Evolutionary conservation across 768 basidiomycete species (phyloP).

Genomic region (Trametes villosa): DNA sequence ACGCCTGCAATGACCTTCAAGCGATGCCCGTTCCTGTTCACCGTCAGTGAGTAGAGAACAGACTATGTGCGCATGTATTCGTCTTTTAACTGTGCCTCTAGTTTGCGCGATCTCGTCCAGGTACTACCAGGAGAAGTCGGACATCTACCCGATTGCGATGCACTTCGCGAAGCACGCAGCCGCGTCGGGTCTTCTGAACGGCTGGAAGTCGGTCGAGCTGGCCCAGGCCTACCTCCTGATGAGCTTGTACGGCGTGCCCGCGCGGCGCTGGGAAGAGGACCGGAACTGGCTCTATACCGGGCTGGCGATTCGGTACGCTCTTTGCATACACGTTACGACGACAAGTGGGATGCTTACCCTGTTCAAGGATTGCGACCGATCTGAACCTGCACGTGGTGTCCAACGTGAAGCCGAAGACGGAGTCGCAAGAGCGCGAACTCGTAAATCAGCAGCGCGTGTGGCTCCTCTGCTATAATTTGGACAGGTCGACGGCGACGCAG

Average conservation of each 20-base stretch:
- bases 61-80: not conserved
- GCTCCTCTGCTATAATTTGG: slow-evolving; percentile 90
- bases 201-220: slow-evolving; percentile 72
- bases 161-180: slow-evolving; percentile 86
- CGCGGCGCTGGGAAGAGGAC: slow-evolving; percentile 87
- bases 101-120: slow-evolving; percentile 88
- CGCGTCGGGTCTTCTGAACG: slow-evolving; percentile 69
- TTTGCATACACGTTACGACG: not conserved
- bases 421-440: slow-evolving; percentile 80
- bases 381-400: slow-evolving; percentile 83
- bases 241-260: slow-evolving; percentile 81
- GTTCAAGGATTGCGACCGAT: slow-evolving; percentile 81
- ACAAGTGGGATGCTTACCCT: not conserved
- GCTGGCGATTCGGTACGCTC: slow-evolving; percentile 71
- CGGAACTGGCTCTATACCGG: slow-evolving; percentile 90
- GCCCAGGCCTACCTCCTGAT: slow-evolving; percentile 91
- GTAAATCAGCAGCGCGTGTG: slow-evolving; percentile 86
- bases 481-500: slow-evolving; percentile 85
- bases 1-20: slow-evolving; percentile 79
- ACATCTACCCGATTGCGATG: slow-evolving; percentile 88
- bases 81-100: slow-evolving; percentile 29
- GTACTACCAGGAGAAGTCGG: slow-evolving; percentile 81
- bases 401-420: slow-evolving; percentile 71
- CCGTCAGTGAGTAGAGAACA: slow-evolving; percentile 62
- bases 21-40: slow-evolving; percentile 89